phyloP scores from a whole-genome alignment of 805 yeast species.

The Teunomyces kruisii region DNA sequence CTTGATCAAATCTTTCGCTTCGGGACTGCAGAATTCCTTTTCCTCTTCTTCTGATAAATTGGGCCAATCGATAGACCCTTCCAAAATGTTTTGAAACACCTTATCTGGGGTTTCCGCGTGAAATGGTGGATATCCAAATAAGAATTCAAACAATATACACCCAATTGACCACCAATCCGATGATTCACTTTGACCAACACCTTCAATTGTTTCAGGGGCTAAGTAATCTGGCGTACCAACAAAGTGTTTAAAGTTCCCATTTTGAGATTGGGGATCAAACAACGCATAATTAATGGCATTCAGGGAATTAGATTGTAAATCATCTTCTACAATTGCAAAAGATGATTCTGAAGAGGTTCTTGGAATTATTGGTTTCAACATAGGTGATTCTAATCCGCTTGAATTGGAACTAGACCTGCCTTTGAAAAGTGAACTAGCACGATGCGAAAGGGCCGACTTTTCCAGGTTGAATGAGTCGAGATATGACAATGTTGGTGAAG shows the following conservation, averaged over 20 bases:
- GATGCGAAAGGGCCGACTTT: slow-evolving; percentile 8
- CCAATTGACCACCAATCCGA: slow-evolving; percentile 99
- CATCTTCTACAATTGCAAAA: slow-evolving; percentile 55
- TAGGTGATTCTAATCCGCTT: slow-evolving; percentile 49
- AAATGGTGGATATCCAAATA: slow-evolving; percentile 94
- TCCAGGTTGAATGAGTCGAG: slow-evolving; percentile 11
- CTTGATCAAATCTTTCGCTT: slow-evolving; percentile 72
- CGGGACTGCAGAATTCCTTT: slow-evolving; percentile 51
- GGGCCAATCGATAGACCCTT: slow-evolving; percentile 84
- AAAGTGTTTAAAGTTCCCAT: slow-evolving; percentile 53
- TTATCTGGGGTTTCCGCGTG: slow-evolving; percentile 75
- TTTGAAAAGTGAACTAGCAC: slow-evolving; percentile 9
- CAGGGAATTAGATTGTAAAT: slow-evolving; percentile 32
- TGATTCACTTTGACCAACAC: slow-evolving; percentile 75
- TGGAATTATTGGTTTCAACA: slow-evolving; percentile 46
- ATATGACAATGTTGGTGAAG: slow-evolving; percentile 15
- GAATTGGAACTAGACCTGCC: slow-evolving; percentile 34
- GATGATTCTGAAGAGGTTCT: slow-evolving; percentile 58
- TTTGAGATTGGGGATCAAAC: slow-evolving; percentile 67
- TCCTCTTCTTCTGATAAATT: slow-evolving; percentile 55
- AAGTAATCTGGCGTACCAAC: slow-evolving; percentile 98
- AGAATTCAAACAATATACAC: slow-evolving; percentile 87
- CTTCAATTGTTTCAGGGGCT: slow-evolving; percentile 93
- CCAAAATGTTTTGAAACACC: slow-evolving; percentile 80
- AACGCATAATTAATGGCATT: slow-evolving; percentile 50